phyloP scores from a whole-genome alignment of 108 stramenopile genomes.

The Cyclostephanos tholiformis region DNA sequence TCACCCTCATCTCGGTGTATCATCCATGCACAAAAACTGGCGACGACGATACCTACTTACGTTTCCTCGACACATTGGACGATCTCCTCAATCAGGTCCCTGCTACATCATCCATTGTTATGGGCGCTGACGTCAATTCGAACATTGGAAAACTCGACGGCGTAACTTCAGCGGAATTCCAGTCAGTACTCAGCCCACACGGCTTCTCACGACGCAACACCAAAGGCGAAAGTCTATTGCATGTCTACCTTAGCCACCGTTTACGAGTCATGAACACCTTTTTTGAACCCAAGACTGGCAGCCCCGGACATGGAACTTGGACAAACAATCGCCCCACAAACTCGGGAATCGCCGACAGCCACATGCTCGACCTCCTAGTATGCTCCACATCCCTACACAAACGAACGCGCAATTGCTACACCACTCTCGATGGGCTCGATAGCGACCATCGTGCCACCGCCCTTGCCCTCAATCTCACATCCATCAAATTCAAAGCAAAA shows the following conservation, averaged over 20 bases:
- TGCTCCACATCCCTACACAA: background rate
- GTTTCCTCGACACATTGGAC: background rate
- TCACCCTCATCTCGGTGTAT: background rate
- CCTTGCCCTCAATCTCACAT: background rate
- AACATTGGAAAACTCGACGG: slow-evolving; percentile 4
- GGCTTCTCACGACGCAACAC: background rate
- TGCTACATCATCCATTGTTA: background rate
- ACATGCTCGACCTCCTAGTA: background rate
- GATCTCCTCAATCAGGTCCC: background rate
- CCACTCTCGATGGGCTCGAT: background rate
- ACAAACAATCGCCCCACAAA: background rate
- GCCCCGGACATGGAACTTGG: background rate
- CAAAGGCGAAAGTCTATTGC: background rate
- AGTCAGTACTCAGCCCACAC: background rate
- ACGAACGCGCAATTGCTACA: background rate
- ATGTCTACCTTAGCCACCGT: background rate
- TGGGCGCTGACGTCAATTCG: slow-evolving; percentile 7
- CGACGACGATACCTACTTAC: background rate
- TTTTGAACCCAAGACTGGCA: background rate
- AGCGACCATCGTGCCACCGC: background rate
- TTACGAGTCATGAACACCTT: slow-evolving; percentile 1
- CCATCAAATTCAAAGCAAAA: background rate
- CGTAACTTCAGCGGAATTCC: background rate
- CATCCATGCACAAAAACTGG: slow-evolving; percentile 1
- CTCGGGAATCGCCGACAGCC: background rate